Base-by-base conservation (phyloP, 1,139 yeast species). In the Meyerozyma guilliermondii region DNA sequence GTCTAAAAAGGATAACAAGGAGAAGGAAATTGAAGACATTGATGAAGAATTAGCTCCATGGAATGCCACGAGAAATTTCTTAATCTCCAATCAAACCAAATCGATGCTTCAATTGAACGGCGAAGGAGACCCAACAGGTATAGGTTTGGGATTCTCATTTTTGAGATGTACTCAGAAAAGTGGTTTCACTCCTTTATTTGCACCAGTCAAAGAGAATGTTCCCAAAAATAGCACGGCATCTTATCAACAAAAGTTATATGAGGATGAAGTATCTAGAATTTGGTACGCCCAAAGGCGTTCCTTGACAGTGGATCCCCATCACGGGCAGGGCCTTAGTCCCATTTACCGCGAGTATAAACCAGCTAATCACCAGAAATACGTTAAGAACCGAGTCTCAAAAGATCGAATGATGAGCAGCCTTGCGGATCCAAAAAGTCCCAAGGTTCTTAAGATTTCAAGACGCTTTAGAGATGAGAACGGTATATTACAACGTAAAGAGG, bases 101-200 rank as follows among this genome's bases (percentile, higher is more conserved):
- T 94, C 97, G 1, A 92, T 92, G 98, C 73, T 94, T 39, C 97
- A 91, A 57, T 77, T 94, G 34, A 89, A 88, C 57, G 97, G 97
- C n/a, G 94, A 85, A 47, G 98, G 98, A 41, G 98, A 92, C 60
- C 96, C 96, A 2, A 83, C 96, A 1, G 96, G 96, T 28, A 80
- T 87, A 48, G 95, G 96, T 1, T 85, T 87, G 49, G 96, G 94
- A 0, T 86, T 86, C 52, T 87, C 96, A n/a, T 86, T 91, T 53
- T 71, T 91, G 51, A 77, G 91, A 49, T 87, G 96, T 0, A 87
- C 98, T 0, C 95, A 92, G 86, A 92, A 91, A 63, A 96, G 95
- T 55, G 95, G 96, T 1, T 92, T 92, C 63, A 74, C 79, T 41
- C 87, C 91, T 2, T 65, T 75, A n/a, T 62, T 67, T 46, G 64